Base-by-base conservation (phyloP, 1,284 basidiomycete genomes). In the Bjerkandera adusta region DNA sequence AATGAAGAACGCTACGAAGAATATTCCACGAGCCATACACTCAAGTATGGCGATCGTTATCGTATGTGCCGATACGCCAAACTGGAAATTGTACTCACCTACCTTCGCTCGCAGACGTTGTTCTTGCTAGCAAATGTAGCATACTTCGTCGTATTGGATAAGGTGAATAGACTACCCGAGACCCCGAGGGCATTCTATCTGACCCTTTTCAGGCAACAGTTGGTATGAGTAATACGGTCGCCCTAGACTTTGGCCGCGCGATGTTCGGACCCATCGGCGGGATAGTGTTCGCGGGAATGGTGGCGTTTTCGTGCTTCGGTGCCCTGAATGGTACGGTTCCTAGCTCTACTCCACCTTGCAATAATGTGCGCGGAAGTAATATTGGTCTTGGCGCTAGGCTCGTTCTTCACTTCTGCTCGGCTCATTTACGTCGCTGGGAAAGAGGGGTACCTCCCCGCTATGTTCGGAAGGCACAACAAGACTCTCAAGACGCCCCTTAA, bases 111-210 rank as follows among this genome's bases (percentile, higher is more conserved):
- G 45, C 50, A 89, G 78, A 55, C 75, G 8, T 72, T 95, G 33
- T 97, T 96, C 63, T 62, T 95, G 3, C 69, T 86, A 2, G 85
- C 90, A 6, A 97, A 97, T 63, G 56, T 95, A 7, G 84, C 93
- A 0, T 99, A 99, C 68, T 96, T 98, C 56, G 81, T 92, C 15
- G 92, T 97, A 1, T 76, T 99, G n/a, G 87, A 94, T 54, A 86
- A 87, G 63, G 80, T 80, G 36, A 37, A 18, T 21, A 5, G 21
- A 37, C 15, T 32, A 18, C 45, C 21, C 26, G 26, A 13, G 16
- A 3, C n/a, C 11, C 15, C 4, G 15, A 22, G 6, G 11, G 29
- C n/a, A 44, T 33, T 24, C 16, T 30, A 16, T 37, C 29, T 22
- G 33, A 32, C 12, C 24, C 25, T 32, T 27, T 42, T 16, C 40